phyloP scores from a whole-genome alignment of 225 moss, liverwort and hornwort species.

The Physcomitrium patens region DNA sequence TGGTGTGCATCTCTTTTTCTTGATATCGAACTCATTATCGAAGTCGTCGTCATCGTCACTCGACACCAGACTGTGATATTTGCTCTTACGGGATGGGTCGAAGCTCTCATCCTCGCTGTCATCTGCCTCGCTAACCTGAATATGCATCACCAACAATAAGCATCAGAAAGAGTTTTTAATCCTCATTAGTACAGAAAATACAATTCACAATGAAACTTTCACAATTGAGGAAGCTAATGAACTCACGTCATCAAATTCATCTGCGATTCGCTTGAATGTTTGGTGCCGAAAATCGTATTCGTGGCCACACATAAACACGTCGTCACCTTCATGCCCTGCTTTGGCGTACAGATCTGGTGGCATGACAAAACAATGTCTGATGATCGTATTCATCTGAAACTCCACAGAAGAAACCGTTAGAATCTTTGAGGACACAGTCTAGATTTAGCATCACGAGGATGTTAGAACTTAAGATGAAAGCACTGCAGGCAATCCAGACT shows the following conservation, averaged over 20 bases:
- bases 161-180: neutral
- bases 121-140: slow-evolving; percentile 60
- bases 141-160: neutral
- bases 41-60: slow-evolving; percentile 46
- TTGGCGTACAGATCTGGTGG: slow-evolving; percentile 68
- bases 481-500: neutral
- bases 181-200: neutral
- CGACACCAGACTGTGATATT: slow-evolving; percentile 33
- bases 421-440: neutral
- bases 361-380: slow-evolving; percentile 88
- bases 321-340: slow-evolving; percentile 81
- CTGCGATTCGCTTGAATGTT: slow-evolving; percentile 90
- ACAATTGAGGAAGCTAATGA: slow-evolving; percentile 1
- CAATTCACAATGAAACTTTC: neutral
- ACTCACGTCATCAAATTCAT: slow-evolving; percentile 77
- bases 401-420: slow-evolving; percentile 7
- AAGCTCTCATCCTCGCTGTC: slow-evolving; percentile 75
- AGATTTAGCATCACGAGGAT: neutral
- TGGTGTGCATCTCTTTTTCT: neutral
- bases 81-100: slow-evolving; percentile 53
- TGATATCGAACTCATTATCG: slow-evolving; percentile 31
- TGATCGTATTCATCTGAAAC: slow-evolving; percentile 73
- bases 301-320: slow-evolving; percentile 90
- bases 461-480: neutral
- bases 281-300: slow-evolving; percentile 85